A percentile compares a stretch with the other conserved stretches of the same genome.
Evolutionary conservation across 2,329 filamentous ascomycete genomes (phyloP).

Genomic region (Microdochium nivale): DNA sequence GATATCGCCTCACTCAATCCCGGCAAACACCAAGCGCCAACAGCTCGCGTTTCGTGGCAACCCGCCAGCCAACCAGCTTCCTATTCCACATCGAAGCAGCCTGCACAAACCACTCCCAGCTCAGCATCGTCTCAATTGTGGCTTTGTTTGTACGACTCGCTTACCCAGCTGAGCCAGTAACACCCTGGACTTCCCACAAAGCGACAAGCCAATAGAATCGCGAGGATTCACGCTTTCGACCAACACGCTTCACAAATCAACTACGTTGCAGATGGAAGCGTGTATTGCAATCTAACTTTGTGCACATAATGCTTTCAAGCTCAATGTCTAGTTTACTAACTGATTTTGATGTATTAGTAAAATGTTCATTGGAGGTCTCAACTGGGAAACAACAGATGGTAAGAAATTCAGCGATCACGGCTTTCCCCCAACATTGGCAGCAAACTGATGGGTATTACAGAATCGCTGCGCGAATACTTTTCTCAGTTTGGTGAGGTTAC

Average conservation of each 20-base stretch:
- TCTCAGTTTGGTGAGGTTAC: slow-evolving; percentile 95
- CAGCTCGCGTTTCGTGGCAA: not conserved
- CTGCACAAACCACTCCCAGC: not conserved
- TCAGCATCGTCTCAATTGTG: not conserved
- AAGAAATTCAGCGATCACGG: slow-evolving; percentile 32
- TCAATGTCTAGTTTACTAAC: not conserved
- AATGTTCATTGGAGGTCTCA: slow-evolving; percentile 98
- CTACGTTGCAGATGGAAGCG: too few species aligned
- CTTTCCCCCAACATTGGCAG: not conserved
- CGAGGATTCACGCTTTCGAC: too few species aligned
- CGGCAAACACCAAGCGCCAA: not conserved
- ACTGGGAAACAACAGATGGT: slow-evolving; percentile 99
- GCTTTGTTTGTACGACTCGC: not conserved
- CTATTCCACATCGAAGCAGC: not conserved
- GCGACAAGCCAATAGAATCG: not conserved
- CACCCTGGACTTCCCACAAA: not conserved
- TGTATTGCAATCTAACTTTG: too few species aligned
- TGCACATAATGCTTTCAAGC: too few species aligned
- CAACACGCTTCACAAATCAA: too few species aligned
- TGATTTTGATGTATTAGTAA: slow-evolving; percentile 52
- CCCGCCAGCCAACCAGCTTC: too few species aligned
- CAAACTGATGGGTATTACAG: slow-evolving; percentile 35
- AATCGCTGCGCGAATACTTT: slow-evolving; percentile 95
- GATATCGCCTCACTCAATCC: too few species aligned
- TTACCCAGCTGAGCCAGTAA: not conserved